Evolutionary conservation across 768 basidiomycete species (phyloP).

Genomic region (Leucocoprinus leucothites): DNA sequence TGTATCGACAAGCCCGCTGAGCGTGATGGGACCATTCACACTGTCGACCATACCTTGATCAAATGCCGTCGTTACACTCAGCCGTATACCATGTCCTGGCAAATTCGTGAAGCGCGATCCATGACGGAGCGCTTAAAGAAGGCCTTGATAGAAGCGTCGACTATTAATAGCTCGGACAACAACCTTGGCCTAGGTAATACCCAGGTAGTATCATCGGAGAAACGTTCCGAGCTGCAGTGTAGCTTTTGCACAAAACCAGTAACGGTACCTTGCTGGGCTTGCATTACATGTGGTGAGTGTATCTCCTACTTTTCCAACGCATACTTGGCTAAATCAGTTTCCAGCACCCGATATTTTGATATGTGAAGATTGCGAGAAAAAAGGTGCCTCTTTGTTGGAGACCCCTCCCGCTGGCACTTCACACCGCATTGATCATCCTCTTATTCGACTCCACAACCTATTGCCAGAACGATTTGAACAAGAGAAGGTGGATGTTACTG

Average conservation of each 20-base stretch:
- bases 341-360: conserved; percentile 7
- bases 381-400: background rate
- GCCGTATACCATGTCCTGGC: background rate
- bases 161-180: background rate
- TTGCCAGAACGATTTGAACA: background rate
- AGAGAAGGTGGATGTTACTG: background rate
- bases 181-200: background rate
- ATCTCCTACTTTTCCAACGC: background rate
- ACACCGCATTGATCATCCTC: conserved; percentile 2
- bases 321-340: background rate
- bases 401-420: background rate
- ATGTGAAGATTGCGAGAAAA: conserved; percentile 5
- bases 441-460: conserved; percentile 3
- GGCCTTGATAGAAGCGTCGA: background rate
- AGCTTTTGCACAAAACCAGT: conserved; percentile 8
- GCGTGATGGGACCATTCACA: conserved; percentile 4
- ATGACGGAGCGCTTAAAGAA: conserved; percentile 4
- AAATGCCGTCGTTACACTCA: conserved; percentile 1
- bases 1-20: conserved; percentile 3
- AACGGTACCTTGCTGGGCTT: conserved; percentile 8
- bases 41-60: conserved; percentile 7
- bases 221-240: conserved; percentile 2
- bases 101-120: background rate
- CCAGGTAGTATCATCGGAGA: background rate
- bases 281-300: conserved; percentile 12